These are phyloP conservation scores for Xylariaceae sp. DNA, from an alignment of 2,329 filamentous ascomycete species.

Conservation along the genomic window DNA sequence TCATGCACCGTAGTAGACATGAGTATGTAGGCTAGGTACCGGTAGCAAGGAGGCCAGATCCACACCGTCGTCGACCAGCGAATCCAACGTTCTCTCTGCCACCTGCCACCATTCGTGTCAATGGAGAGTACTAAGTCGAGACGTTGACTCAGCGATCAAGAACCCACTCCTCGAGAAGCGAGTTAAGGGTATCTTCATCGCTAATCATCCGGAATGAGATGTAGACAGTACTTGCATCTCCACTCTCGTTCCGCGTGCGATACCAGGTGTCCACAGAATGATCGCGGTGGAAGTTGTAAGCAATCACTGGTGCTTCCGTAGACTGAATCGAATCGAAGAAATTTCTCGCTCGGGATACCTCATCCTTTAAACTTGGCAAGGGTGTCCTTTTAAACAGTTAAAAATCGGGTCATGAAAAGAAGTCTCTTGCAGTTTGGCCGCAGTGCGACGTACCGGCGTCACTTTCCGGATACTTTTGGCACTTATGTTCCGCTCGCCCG, in stretches of 20 bases:
- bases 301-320: background rate
- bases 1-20: too few species aligned
- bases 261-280: background rate
- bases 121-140: background rate
- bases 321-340: background rate
- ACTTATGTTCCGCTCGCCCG: conserved; percentile 69
- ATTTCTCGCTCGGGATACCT: conserved; percentile 26
- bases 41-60: background rate
- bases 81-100: background rate
- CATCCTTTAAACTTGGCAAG: conserved; percentile 66
- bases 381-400: conserved; percentile 47
- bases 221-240: background rate
- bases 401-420: background rate
- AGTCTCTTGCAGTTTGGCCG: background rate
- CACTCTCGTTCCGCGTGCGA: background rate
- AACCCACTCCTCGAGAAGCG: background rate
- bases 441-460: conserved; percentile 56
- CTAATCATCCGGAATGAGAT: too few species aligned
- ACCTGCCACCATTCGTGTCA: background rate
- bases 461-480: conserved; percentile 73
- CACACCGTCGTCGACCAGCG: background rate
- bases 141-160: background rate
- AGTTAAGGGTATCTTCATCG: background rate
- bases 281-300: background rate
- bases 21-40: too few species aligned